Percentiles rank a stretch among this genome's conserved stretches.
Conservation (phyloP, 768 basidiomycete genomes). For the Trametes sanguinea region DNA sequence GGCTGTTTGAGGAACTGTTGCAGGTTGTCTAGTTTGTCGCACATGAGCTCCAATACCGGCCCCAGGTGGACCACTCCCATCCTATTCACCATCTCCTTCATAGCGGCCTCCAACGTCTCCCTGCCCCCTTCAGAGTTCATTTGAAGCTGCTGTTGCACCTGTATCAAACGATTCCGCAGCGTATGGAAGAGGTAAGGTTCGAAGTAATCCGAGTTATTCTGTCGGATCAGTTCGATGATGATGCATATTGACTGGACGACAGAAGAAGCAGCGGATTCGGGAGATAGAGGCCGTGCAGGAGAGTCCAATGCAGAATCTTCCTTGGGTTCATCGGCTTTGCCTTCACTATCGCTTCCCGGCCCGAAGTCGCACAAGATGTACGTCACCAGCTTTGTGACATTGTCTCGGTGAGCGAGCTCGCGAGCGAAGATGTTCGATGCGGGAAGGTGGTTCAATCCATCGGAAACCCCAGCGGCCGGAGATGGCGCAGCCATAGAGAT, state of each 20-base stretch:
- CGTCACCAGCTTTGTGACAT: conserved; percentile 66
- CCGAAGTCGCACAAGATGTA: conserved; percentile 77
- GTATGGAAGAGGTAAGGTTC: conserved; percentile 97
- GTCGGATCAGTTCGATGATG: conserved; percentile 90
- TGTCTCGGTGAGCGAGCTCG: conserved; percentile 76
- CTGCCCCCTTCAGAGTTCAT: conserved; percentile 57
- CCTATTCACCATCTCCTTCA: conserved; percentile 79
- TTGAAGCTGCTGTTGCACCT: conserved; percentile 71
- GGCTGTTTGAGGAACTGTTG: conserved; percentile 72
- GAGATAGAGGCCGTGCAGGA: conserved; percentile 4
- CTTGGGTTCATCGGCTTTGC: conserved; percentile 3
- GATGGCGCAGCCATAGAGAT: conserved; percentile 93
- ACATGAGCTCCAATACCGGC: conserved; percentile 72
- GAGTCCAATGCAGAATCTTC: conserved; percentile 17
- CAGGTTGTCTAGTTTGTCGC: conserved; percentile 65
- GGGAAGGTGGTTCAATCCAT: conserved; percentile 66
- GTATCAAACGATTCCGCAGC: conserved; percentile 85
- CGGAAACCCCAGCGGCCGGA: conserved; percentile 70
- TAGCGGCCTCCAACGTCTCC: conserved; percentile 67
- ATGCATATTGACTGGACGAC: conserved; percentile 86
- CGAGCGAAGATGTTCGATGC: conserved; percentile 87
- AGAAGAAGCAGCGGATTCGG: conserved; percentile 68
- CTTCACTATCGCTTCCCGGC: conserved; percentile 7
- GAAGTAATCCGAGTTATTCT: conserved; percentile 98
- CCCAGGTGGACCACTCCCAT: conserved; percentile 93